Conservation (phyloP, 805 yeast species). For the Candida bentonensis region DNA sequence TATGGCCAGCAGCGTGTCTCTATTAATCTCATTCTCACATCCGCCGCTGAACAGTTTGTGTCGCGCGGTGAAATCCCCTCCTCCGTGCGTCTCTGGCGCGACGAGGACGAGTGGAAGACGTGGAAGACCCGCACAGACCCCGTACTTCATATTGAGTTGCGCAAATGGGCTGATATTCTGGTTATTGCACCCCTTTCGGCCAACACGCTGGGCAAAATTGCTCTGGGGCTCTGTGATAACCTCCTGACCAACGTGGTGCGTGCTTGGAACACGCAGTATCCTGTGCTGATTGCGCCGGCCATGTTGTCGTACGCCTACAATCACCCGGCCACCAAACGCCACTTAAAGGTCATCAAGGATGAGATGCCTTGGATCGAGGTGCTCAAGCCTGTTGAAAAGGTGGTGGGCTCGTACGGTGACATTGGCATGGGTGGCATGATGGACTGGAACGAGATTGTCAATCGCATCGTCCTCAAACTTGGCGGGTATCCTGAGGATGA, state of each 20-base stretch:
- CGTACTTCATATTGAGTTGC: conserved; percentile 82
- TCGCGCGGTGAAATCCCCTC: conserved; percentile 42
- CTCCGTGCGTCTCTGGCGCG: conserved; percentile 80
- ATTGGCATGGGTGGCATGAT: conserved; percentile 99
- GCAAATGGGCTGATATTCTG: conserved; percentile 93
- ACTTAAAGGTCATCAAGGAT: conserved; percentile 58
- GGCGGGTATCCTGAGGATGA: conserved; percentile 47
- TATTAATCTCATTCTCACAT: conserved; percentile 76
- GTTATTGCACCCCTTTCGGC: conserved; percentile 93
- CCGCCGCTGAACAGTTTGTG: conserved; percentile 71
- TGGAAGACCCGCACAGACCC: conserved; percentile 81
- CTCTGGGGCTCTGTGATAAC: conserved; percentile 87
- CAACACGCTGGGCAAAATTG: conserved; percentile 77
- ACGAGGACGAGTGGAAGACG: conserved; percentile 86
- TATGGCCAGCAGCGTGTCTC: conserved; percentile 63
- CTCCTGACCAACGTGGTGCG: conserved; percentile 78
- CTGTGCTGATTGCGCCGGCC: conserved; percentile 85
- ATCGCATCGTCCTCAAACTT: conserved; percentile 60
- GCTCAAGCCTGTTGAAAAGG: conserved; percentile 90
- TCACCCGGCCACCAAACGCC: conserved; percentile 76
- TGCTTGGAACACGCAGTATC: conserved; percentile 90
- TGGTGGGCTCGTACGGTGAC: conserved; percentile 84
- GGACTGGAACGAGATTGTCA: conserved; percentile 92
- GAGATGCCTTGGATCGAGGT: conserved; percentile 94
- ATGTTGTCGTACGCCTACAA: conserved; percentile 90